Percentiles rank a stretch among this genome's conserved stretches.
Conservation (phyloP, 148 eudicot species). For the Bassia scoparia region DNA sequence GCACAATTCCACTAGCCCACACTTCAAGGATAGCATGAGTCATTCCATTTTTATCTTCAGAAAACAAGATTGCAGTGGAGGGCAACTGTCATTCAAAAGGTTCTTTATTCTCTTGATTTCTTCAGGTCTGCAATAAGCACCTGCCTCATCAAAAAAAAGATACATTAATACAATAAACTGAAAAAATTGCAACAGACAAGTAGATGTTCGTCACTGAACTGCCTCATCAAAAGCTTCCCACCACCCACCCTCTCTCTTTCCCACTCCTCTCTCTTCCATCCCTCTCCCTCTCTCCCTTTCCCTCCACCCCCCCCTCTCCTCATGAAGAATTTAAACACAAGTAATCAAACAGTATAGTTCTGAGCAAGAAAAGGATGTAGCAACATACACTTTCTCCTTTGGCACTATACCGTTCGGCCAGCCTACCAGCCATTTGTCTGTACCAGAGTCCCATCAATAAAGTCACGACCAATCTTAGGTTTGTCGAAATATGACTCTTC, state of each 20-base stretch:
- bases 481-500: constrained; percentile 98
- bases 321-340: not conserved
- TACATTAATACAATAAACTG: not conserved
- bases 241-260: not conserved
- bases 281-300: too few species aligned
- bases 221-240: too few species aligned
- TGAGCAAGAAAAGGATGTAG: constrained; percentile 3
- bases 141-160: constrained; percentile 35
- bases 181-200: not conserved
- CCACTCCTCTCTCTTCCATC: too few species aligned
- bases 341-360: not conserved
- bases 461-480: constrained; percentile 95
- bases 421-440: constrained; percentile 97
- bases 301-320: too few species aligned
- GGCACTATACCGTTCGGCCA: constrained; percentile 98
- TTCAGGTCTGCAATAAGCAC: constrained; percentile 85
- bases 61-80: constrained; percentile 93
- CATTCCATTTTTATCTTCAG: constrained; percentile 99
- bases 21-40: constrained; percentile 98
- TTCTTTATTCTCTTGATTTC: constrained; percentile 65
- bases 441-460: constrained; percentile 93
- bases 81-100: constrained; percentile 84
- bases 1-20: constrained; percentile 96
- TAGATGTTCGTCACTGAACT: not conserved
- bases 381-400: constrained; percentile 98